Evolutionary conservation across 1,284 basidiomycete species (phyloP), one percentile per base, ranked within the genome.

Genomic region (Inonotus obliquus): DNA sequence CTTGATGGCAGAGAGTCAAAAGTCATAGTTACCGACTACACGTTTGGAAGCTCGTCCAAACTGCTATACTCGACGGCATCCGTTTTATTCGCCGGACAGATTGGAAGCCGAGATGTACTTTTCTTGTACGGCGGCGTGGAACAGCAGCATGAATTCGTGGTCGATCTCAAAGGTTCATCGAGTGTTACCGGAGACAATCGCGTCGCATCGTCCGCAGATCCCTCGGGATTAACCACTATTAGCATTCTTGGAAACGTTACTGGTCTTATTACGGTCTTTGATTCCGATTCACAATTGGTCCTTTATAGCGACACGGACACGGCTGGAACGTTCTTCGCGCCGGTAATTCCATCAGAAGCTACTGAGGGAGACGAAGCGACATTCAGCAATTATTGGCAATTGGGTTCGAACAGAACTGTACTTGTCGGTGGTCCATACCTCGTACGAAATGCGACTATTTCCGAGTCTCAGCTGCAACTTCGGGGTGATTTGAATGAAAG

Each of bases 1-100:
- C 79, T 91, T 17, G 72, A 73, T 32, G 89, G 89, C 4, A 81
- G 89, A 6, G 80, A 90, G 70, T 88, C 85, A 49, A 90, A 88
- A 71, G 73, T 89, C 25, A 73, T 71, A 25, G 67, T 68, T 19
- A 69, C 69, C 1, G 69, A 72, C 61, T 67, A 68, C 54, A 62
- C 55, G 17, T 69, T 69, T 55, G 66, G 69, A 9, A 51, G 9
- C 17, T 63, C 67, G 75, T 91, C 29, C 73, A 52, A 52, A 1
- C 47, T 64, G 5, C 29, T 67, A 4, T 63, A 59, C 51, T 69
- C 68, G 32, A 66, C 62, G 17, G 59, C 65, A 13, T 78, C 82
- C 56, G 75, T 92, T 32, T 72, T 84, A 69, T 91, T 83, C 67
- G 84, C 89, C 0, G 86, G 87, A 10, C 75, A 70, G 14, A 90